phyloP scores from a whole-genome alignment of 768 basidiomycete species.

The Kwoniella heveanensis region DNA sequence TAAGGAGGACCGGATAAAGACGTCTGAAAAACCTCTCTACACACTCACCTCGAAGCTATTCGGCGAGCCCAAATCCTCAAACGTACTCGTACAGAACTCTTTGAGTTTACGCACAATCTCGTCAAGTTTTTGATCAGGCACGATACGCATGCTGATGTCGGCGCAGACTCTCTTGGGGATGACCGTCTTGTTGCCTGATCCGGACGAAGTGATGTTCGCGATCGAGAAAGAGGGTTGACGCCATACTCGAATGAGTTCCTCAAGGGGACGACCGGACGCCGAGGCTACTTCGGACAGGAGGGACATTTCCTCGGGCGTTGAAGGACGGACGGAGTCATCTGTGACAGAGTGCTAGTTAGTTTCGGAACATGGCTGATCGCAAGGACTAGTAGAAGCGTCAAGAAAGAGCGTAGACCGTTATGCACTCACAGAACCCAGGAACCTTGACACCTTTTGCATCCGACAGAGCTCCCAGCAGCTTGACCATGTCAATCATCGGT shows the following conservation, averaged over 20 bases:
- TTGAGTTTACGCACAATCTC: slow-evolving; percentile 66
- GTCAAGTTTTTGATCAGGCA: slow-evolving; percentile 72
- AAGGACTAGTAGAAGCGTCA: no score
- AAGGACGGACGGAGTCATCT: slow-evolving; percentile 69
- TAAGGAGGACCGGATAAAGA: no score
- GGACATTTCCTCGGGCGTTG: slow-evolving; percentile 68
- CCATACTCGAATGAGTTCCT: slow-evolving; percentile 77
- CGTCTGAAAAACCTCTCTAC: no score
- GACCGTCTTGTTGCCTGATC: slow-evolving; percentile 65
- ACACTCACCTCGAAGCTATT: slow-evolving; percentile 69
- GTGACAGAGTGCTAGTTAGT: no score
- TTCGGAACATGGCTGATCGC: no score
- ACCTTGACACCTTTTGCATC: slow-evolving; percentile 66
- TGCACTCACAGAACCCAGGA: slow-evolving; percentile 76
- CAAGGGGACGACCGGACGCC: slow-evolving; percentile 69
- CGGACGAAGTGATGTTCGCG: slow-evolving; percentile 80
- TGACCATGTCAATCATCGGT: slow-evolving; percentile 92
- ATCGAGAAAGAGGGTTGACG: slow-evolving; percentile 86
- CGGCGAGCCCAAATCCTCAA: slow-evolving; percentile 65
- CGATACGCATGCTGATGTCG: slow-evolving; percentile 85
- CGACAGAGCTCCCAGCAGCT: slow-evolving; percentile 72
- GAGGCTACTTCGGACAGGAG: slow-evolving; percentile 70
- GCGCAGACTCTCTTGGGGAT: slow-evolving; percentile 84
- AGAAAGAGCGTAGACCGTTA: no score
- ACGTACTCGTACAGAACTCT: slow-evolving; percentile 64